A percentile compares a stretch with the other conserved stretches of the same genome.
phyloP scores from a whole-genome alignment of 2,329 filamentous ascomycete species.

The Pseudogymnoascus verrucosus region DNA sequence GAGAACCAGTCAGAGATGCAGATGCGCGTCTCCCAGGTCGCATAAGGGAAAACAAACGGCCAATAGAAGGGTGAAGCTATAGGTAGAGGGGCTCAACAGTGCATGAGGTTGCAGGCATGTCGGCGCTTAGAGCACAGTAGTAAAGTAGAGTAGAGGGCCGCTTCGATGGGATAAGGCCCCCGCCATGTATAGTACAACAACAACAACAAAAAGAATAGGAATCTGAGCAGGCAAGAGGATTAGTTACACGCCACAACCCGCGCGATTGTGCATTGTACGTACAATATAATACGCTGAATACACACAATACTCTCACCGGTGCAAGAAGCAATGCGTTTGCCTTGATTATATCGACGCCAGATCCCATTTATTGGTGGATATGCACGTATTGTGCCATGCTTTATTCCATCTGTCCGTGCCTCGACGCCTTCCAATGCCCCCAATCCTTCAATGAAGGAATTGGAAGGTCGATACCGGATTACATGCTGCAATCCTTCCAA shows the following conservation, averaged over 20 bases:
- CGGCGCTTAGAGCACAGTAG: conserved; percentile 13
- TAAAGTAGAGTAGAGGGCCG: not conserved
- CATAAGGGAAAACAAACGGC: conserved; percentile 7
- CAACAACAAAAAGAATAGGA: not conserved
- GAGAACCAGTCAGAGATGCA: conserved; percentile 19
- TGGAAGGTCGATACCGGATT: not conserved
- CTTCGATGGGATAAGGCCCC: not conserved
- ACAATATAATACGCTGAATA: not conserved
- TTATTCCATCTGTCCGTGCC: not conserved
- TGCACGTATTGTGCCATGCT: not conserved
- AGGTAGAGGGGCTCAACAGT: conserved; percentile 10
- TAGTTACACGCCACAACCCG: not conserved
- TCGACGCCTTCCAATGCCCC: not conserved
- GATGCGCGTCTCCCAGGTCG: conserved; percentile 21
- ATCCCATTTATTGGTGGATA: not conserved
- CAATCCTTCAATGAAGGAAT: not conserved
- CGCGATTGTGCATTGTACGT: not conserved
- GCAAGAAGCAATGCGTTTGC: not conserved
- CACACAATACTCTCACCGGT: not conserved
- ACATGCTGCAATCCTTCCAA: not conserved
- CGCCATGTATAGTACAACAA: not conserved
- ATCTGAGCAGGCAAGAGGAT: not conserved
- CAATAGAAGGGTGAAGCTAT: conserved; percentile 9
- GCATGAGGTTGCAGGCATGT: conserved; percentile 12
- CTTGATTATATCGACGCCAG: not conserved